Evolutionary conservation across 2,329 filamentous ascomycete species (phyloP), one percentile per base, ranked within the genome.

Genomic region (Penicillium oxalicum): DNA sequence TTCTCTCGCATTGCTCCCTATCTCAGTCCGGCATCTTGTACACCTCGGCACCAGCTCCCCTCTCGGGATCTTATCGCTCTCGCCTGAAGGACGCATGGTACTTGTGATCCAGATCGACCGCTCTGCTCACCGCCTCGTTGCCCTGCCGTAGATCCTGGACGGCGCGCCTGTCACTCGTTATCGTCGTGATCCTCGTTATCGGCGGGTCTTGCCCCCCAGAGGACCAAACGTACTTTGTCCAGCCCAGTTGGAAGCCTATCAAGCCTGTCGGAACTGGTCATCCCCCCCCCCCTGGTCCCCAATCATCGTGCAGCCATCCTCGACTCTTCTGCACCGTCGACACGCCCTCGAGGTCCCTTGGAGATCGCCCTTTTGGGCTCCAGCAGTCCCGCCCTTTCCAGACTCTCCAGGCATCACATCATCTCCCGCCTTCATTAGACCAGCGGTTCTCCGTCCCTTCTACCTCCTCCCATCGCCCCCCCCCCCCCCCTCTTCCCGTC

Each of bases 61-160:
- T 18, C 18, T 18, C 18, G 18, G 18, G 18, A 32, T 32, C 29
- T 32, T 32, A 32, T 32, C 33, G 26, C 33, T 7, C 1, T 35
- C 18, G 13, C 24, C 12, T 2, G 29, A 18, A 26, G 28, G 5
- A 9, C 40, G 18, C 18, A 18, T 33, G 11, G n/a, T 8, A 26
- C 35, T 29, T 40, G 42, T 11, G 49, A 53, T 52, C 48, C 58
- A 55, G 49, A 53, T 52, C 48, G 57, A 55, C 60, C 61, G 60
- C 62, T 56, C 60, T 61, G 44, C 62, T 66, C 60, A 65, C 64
- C 64, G 63, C 64, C 18, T 18, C 18, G 2, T 2, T 18, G 18
- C 18, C 18, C 62, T 63, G 59, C 48, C 24, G 40, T 47, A 51
- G 54, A 50, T 60, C 57, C 59, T 51, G 52, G 41, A 18, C 18